Base-by-base conservation (phyloP, 768 basidiomycete species). In the Russula earlei region DNA sequence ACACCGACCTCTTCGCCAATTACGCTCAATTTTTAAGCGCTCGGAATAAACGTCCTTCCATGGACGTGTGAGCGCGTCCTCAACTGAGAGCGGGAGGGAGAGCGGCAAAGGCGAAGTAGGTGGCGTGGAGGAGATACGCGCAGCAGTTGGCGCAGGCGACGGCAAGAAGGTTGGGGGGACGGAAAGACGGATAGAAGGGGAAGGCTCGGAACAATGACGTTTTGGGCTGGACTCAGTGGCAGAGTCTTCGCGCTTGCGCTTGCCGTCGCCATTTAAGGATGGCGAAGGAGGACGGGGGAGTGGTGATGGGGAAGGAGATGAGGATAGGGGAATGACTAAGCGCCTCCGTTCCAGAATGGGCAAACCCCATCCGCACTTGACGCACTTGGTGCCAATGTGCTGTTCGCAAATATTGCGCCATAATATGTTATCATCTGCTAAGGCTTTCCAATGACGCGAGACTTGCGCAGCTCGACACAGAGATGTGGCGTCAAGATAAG, bases 41-140 rank as follows among this genome's bases (percentile, higher is more conserved):
- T 99, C 96, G 67, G 88, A 91, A 70, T 98, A 99, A 19, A 99
- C 95, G 61, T 89, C 85, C 68, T 99, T 99, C 96, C 96, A 99
- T 0, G 95, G 96, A 42, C 93, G 82, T 15, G 91, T 94, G 57
- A 79, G 63, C 15, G 74, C 72, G 24, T 69, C 47, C 1, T 55
- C 42, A 14, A 56, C 33, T 6, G 60, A 52, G 20, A 6, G 55
- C 38, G 47, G 60, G 31, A 49, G 49, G 31, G 43, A 38, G 57
- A 59, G 34, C 19, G 55, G 64, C 12, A 45, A 48, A 19, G 45
- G 46, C 40, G 44, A 59, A 38, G 24, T 41, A n/a, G 46, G 52
- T 27, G 36, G 52, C 7, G 20, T 17, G 20, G 47, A 44, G n/a
- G 19, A 20, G 20, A 31, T 27, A 29, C 34, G 34, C 37, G 29